phyloP scores from a whole-genome alignment of 441 rosid species.

The Eruca vesicaria region DNA sequence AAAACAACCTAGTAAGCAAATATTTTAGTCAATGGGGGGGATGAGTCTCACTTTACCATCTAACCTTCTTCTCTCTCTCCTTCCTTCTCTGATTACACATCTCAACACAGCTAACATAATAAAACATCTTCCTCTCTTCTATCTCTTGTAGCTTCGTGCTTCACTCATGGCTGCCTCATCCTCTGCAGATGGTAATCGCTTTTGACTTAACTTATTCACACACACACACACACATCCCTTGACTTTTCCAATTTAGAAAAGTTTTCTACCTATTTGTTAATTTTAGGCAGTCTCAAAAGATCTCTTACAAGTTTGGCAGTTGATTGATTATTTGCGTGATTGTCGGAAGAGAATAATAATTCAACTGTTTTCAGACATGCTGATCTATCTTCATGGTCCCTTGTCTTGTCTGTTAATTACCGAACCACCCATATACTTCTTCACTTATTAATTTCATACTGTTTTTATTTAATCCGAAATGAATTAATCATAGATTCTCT shows the following conservation, averaged over 20 bases:
- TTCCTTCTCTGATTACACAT: constrained; percentile 15
- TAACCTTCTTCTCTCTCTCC: constrained; percentile 20
- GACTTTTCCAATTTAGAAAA: neutral
- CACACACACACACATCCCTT: neutral
- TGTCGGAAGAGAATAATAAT: constrained; percentile 36
- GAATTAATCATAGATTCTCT: neutral
- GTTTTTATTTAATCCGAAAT: neutral
- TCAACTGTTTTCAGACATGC: constrained; percentile 34
- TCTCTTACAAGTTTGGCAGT: neutral
- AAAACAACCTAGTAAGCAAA: constrained; percentile 5
- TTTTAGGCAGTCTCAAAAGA: neutral
- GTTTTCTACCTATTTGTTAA: neutral
- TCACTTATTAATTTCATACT: neutral
- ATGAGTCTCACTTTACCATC: constrained; percentile 12
- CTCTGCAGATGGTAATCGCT: constrained; percentile 20
- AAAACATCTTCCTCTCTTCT: neutral
- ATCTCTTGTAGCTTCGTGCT: constrained; percentile 8
- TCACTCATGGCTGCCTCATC: constrained; percentile 36
- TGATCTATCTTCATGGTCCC: constrained; percentile 33
- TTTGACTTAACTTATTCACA: neutral
- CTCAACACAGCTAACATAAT: neutral
- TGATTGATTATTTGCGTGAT: constrained; percentile 29
- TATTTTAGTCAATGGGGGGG: constrained; percentile 1
- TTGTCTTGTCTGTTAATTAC: constrained; percentile 30
- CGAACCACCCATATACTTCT: constrained; percentile 27